phyloP scores from a whole-genome alignment of 352 stramenopile genomes.

The Globisporangium paddicum region DNA sequence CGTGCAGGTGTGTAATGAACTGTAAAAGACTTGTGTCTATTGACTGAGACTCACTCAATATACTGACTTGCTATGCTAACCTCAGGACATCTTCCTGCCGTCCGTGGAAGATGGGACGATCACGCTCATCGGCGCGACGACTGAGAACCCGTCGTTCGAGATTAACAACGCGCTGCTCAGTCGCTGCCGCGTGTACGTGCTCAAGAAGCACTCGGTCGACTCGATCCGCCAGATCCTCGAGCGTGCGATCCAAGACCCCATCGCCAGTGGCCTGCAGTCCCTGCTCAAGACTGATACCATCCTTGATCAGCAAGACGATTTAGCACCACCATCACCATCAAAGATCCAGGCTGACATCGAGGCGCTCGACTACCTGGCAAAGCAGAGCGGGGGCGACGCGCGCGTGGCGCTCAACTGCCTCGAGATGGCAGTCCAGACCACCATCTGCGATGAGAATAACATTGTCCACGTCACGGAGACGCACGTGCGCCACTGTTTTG shows the following conservation, averaged over 20 bases:
- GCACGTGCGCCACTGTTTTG: slow-evolving; percentile 70
- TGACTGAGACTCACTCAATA: no score
- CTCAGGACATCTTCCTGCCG: slow-evolving; percentile 79
- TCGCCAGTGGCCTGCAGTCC: slow-evolving; percentile 24
- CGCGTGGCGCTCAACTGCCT: slow-evolving; percentile 79
- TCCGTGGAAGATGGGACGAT: slow-evolving; percentile 79
- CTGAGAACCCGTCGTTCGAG: slow-evolving; percentile 87
- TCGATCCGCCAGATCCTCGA: slow-evolving; percentile 64
- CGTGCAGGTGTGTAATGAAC: slow-evolving; percentile 39
- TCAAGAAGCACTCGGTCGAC: slow-evolving; percentile 61
- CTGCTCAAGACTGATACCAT: background rate
- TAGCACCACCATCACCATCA: background rate
- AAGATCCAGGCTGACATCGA: slow-evolving; percentile 46
- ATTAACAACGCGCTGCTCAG: slow-evolving; percentile 84
- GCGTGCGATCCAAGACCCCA: slow-evolving; percentile 42
- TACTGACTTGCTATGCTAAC: background rate
- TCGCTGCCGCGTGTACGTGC: slow-evolving; percentile 72
- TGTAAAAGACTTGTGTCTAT: no score
- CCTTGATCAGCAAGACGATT: slow-evolving; percentile 3
- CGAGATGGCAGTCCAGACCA: slow-evolving; percentile 69
- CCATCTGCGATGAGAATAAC: slow-evolving; percentile 19
- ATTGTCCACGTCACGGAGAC: slow-evolving; percentile 41
- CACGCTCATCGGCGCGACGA: slow-evolving; percentile 86
- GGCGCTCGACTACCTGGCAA: slow-evolving; percentile 62
- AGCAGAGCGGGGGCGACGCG: slow-evolving; percentile 73